Conservation (phyloP, 768 basidiomycete species). For the Pulveroboletus sp. region DNA sequence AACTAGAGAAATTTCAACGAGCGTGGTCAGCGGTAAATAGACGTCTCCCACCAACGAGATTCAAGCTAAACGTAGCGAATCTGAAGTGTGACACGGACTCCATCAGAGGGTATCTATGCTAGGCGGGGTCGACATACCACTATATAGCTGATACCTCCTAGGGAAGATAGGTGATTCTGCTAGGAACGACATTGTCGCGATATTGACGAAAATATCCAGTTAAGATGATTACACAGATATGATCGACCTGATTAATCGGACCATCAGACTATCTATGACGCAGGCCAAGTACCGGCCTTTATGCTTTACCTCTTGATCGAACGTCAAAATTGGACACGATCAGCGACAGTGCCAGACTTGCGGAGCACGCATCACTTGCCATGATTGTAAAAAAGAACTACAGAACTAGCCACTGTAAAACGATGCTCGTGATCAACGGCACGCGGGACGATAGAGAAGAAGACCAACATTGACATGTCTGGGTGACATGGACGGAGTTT, state of each 20-base stretch:
- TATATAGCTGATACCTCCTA: slow-evolving; percentile 16
- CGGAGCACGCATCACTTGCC: not conserved
- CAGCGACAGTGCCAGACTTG: not conserved
- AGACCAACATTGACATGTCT: slow-evolving; percentile 10
- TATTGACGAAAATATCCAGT: not conserved
- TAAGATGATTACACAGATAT: slow-evolving; percentile 14
- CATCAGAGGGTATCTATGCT: not conserved
- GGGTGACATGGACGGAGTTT: no score
- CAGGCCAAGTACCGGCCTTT: not conserved
- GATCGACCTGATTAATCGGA: slow-evolving; percentile 8
- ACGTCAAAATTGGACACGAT: slow-evolving; percentile 9
- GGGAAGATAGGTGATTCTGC: slow-evolving; percentile 3
- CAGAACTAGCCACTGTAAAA: slow-evolving; percentile 7
- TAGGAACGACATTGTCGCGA: not conserved
- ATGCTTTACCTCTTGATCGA: slow-evolving; percentile 16
- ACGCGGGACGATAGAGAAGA: not conserved
- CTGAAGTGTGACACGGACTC: not conserved
- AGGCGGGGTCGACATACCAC: slow-evolving; percentile 11
- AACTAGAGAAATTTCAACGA: slow-evolving; percentile 1
- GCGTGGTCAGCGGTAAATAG: not conserved
- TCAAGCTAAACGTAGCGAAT: slow-evolving; percentile 21
- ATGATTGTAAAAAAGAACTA: slow-evolving; percentile 18
- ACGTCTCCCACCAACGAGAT: slow-evolving; percentile 3
- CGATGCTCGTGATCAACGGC: not conserved
- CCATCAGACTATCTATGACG: not conserved